A percentile compares a stretch with the other conserved stretches of the same genome.
These are phyloP conservation scores for Viola odorata DNA, from an alignment of 345 rosid species.

Conservation along the genomic window DNA sequence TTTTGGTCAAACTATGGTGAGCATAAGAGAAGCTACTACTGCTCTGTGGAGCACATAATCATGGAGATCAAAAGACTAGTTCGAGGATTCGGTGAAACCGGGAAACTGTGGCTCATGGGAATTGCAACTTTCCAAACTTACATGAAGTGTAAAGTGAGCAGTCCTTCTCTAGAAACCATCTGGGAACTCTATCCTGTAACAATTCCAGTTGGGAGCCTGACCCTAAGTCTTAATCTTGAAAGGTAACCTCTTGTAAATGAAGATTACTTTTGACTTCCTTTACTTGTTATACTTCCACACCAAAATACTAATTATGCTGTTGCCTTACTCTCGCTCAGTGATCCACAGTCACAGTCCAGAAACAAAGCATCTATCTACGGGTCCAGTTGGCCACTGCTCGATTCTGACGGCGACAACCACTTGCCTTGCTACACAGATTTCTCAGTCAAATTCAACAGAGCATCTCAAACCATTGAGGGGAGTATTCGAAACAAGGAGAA, in stretches of 20 bases:
- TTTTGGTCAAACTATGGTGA: constrained; percentile 49
- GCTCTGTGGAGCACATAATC: constrained; percentile 42
- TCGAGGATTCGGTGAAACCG: constrained; percentile 33
- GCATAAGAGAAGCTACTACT: constrained; percentile 38
- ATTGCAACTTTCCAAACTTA: constrained; percentile 47
- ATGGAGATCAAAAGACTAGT: constrained; percentile 50
- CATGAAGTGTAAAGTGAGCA: constrained; percentile 55
- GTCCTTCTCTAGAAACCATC: constrained; percentile 47
- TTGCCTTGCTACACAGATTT: constrained; percentile 39
- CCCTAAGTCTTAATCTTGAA: constrained; percentile 52
- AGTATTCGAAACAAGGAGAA: constrained; percentile 18
- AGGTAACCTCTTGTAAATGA: constrained; percentile 25
- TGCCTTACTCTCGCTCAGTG: constrained; percentile 26
- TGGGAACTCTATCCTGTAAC: constrained; percentile 59
- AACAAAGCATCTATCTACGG: constrained; percentile 24
- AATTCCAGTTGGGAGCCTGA: constrained; percentile 45
- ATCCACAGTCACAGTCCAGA: constrained; percentile 24
- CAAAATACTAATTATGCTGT: neutral
- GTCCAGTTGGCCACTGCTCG: constrained; percentile 31
- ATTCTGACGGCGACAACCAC: constrained; percentile 22
- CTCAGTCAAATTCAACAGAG: constrained; percentile 41
- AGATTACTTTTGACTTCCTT: neutral
- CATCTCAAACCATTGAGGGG: constrained; percentile 29
- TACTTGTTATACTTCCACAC: neutral
- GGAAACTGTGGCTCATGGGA: constrained; percentile 49